Evolutionary conservation across 495 filamentous ascomycete species (phyloP).

Genomic region (Podospora pseudoanserina): DNA sequence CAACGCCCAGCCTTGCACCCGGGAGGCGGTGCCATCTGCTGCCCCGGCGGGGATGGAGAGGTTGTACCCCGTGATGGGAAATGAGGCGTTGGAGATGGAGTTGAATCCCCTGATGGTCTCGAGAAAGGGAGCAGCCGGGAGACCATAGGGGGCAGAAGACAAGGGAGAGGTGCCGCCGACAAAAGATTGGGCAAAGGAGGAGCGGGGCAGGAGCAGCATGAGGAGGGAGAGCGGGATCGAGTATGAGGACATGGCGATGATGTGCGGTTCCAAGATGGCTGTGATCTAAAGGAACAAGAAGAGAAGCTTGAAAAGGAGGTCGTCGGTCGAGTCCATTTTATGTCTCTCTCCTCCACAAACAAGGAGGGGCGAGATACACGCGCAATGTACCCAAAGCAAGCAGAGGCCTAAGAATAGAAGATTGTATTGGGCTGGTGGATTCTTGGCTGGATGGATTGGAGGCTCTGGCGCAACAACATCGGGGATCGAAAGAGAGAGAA

Average conservation of each 20-base stretch:
- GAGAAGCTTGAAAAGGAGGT: neutral
- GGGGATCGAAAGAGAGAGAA: neutral
- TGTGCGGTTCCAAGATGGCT: neutral
- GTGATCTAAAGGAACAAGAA: neutral
- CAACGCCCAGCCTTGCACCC: conserved; percentile 16
- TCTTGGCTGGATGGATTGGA: neutral
- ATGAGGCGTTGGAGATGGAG: conserved; percentile 10
- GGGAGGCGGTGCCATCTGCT: conserved; percentile 5
- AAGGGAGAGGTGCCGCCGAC: conserved; percentile 7
- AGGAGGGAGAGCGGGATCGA: neutral
- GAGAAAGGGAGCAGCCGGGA: conserved; percentile 11
- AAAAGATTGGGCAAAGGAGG: neutral
- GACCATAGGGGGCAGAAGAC: conserved; percentile 13
- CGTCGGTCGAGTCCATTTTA: neutral
- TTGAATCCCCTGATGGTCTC: neutral
- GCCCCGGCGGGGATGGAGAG: conserved; percentile 18
- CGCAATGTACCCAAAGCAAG: neutral
- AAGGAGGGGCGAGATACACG: neutral
- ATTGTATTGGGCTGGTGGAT: neutral
- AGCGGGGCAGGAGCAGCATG: neutral
- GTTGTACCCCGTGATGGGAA: conserved; percentile 21
- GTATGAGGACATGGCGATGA: neutral
- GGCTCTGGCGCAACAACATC: neutral
- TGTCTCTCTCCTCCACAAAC: neutral
- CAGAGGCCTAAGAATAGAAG: neutral